Conservation (phyloP, 163 green algal species). For the Coccomyxa subellipsoidea region DNA sequence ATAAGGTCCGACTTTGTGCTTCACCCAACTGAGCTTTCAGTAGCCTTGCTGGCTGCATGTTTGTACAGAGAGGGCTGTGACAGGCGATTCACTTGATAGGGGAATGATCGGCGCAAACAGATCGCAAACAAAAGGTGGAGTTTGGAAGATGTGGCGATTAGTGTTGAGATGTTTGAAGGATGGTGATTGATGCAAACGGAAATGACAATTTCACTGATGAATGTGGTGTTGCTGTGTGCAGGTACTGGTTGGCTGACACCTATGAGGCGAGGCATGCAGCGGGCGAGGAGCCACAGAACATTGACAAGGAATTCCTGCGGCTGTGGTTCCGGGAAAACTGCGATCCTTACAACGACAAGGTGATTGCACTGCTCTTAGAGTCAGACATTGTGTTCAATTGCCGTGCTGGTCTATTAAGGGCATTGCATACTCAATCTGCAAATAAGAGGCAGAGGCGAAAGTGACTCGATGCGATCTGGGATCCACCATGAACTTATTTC, state of each 20-base stretch:
- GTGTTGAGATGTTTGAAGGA: too few relatives aligned
- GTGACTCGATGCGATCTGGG: too few relatives aligned
- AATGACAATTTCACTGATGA: not conserved
- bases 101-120: too few relatives aligned
- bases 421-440: too few relatives aligned
- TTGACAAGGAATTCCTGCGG: slow-evolving; percentile 98
- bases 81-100: too few relatives aligned
- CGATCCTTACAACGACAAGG: slow-evolving; percentile 93
- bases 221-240: slow-evolving; percentile 22
- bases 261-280: slow-evolving; percentile 78
- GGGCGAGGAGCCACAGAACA: slow-evolving; percentile 83
- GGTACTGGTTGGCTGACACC: slow-evolving; percentile 91
- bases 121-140: not conserved
- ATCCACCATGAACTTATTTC: too few relatives aligned
- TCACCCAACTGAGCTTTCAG: too few relatives aligned
- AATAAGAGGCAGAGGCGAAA: too few relatives aligned
- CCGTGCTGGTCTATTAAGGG: not conserved
- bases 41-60: too few relatives aligned
- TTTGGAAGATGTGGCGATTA: too few relatives aligned
- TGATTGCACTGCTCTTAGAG: not conserved
- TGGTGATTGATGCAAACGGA: not conserved
- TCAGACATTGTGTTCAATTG: not conserved
- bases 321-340: slow-evolving; percentile 95
- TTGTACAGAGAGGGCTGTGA: too few relatives aligned
- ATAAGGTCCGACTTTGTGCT: too few relatives aligned